Evolutionary conservation across 305 asterid genomes (phyloP), one percentile per base, ranked within the genome.

Genomic region (Fraxinus sp.): DNA sequence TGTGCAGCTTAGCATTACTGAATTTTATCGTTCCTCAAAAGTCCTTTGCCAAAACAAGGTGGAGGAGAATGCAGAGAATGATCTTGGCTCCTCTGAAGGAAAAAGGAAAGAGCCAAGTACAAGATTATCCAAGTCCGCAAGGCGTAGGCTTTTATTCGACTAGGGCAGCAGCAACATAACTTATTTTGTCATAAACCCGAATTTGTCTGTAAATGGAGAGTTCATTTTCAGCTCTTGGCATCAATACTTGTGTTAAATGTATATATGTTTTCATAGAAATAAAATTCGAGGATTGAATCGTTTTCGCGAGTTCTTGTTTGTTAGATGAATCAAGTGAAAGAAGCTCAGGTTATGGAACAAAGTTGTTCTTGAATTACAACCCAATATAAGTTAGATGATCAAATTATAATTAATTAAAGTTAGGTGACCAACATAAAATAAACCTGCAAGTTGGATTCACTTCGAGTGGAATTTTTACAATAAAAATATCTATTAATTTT

Each of bases 21-120:
- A 92, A 84, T 96, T 92, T 84, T 95, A 92, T 80, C 92, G 92
- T 22, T 88, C 98, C 80, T 89, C 98, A 49, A 96, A 96, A 87
- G 86, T 33, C 79, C 72, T 49, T 49, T 70, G 88, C 79, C 86
- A 81, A 18, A 80, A 72, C 81, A 92, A 79, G 86, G 72, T 77
- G 5, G 97, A 83, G 84, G 92, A 87, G 46, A 79, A 75, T 64
- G 88, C 82, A 46, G 88, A 84, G 41, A 84, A 64, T 13, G 81
- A 77, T 70, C 37, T 13, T 24, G 89, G 68, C 80, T 82, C 92
- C 59, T 81, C 97, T 20, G 81, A 85, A 74, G 90, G 83, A 81
- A 92, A 92, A 81, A 85, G 93, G 86, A 86, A 84, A 77, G 90
- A 85, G 57, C n/a, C 85, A 16, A 85, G 87, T 79, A 68, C 91